Percentiles rank a stretch among this genome's conserved stretches.
Evolutionary conservation across 2,329 filamentous ascomycete genomes (phyloP).

Genomic region (Conoideocrella luteorostrata): DNA sequence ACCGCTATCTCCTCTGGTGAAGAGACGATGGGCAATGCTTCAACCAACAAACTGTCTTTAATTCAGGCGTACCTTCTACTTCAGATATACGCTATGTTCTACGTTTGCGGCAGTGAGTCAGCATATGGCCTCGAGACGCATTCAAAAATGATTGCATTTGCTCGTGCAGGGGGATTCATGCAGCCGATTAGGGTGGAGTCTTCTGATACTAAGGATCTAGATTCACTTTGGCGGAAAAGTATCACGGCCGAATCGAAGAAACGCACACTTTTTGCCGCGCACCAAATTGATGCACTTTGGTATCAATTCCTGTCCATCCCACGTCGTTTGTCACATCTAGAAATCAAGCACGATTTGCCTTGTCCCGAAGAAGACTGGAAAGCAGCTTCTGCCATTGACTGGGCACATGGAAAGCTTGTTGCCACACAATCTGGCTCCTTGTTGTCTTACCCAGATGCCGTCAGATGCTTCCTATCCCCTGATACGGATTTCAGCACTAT

Average conservation of each 20-base stretch:
- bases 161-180: slow-evolving; percentile 27
- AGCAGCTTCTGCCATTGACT: slow-evolving; percentile 28
- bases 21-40: slow-evolving; percentile 12
- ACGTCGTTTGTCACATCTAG: slow-evolving; percentile 30
- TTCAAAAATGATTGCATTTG: slow-evolving; percentile 31
- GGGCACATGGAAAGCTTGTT: slow-evolving; percentile 25
- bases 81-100: slow-evolving; percentile 36
- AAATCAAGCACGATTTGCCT: slow-evolving; percentile 38
- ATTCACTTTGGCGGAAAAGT: slow-evolving; percentile 33
- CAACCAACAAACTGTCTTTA: slow-evolving; percentile 18
- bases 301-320: slow-evolving; percentile 35
- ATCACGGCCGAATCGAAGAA: slow-evolving; percentile 32
- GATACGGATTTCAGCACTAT: slow-evolving; percentile 20
- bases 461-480: slow-evolving; percentile 28
- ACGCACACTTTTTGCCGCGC: slow-evolving; percentile 33
- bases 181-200: slow-evolving; percentile 21
- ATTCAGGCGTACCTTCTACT: slow-evolving; percentile 33
- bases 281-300: slow-evolving; percentile 37
- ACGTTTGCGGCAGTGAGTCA: slow-evolving; percentile 30
- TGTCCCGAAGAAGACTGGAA: slow-evolving; percentile 31
- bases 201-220: slow-evolving; percentile 23
- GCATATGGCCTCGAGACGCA: slow-evolving; percentile 31
- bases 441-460: slow-evolving; percentile 28
- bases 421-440: slow-evolving; percentile 4
- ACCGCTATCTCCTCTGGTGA: slow-evolving; percentile 15